Base-by-base conservation (phyloP, 805 yeast genomes). In the Lachancea sp. region DNA sequence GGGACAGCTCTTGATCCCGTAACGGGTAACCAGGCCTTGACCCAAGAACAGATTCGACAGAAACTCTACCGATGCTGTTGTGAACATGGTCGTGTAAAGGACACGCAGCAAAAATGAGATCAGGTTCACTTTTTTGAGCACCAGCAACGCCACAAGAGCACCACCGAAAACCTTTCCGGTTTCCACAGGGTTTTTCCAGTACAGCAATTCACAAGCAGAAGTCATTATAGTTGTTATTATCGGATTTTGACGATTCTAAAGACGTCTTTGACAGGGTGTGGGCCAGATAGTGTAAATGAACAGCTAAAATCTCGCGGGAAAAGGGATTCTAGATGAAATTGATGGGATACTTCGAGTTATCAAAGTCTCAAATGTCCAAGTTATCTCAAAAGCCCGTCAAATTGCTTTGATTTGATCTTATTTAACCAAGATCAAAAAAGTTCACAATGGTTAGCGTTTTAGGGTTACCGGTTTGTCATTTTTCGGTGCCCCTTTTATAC, bases 161-260 rank as follows among this genome's bases (percentile, higher is more conserved):
- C 79, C 72, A 36, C 84, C 93, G 55, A 88, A 78, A 37, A 83
- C 79, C 59, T 81, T 80, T 50, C 84, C 96, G 42, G 96, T 81
- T 60, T 74, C 74, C 52, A 75, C 70, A 36, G 97, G 69, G 45
- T 65, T 63, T 44, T 54, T 63, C 69, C 69, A 65, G 47, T 56
- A 49, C 41, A 65, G 45, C 38, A 65, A 44, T 39, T 58, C 65
- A 25, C 34, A 46, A 30, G 34, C 38, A 26, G 46, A 38, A 33
- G 38, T 32, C 35, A 32, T 32, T 32, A 7, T 6, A 13, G n/a
- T 11, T 8, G 16, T 31, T 10, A 31, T 6, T 31, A 26, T 26
- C 10, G 29, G 29, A 26, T 26, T 11, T 8, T n/a, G n/a, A n/a
- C n/a, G n/a, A n/a, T n/a, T n/a, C n/a, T n/a, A n/a, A n/a, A n/a